phyloP scores from a whole-genome alignment of 1,284 basidiomycete genomes.

The Sporisorium sorghi region DNA sequence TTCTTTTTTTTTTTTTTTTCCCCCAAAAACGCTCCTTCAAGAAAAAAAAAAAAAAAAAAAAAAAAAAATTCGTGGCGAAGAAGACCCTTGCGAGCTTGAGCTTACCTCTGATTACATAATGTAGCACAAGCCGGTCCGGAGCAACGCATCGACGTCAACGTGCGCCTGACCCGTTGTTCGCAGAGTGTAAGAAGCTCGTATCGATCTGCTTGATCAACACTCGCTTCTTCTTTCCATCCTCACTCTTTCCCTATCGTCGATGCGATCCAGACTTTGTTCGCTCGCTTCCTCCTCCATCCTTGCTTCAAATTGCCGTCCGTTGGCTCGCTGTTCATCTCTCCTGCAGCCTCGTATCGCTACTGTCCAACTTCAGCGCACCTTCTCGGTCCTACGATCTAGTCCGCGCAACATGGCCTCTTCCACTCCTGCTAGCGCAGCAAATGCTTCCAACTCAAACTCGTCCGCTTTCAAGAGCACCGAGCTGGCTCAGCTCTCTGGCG shows the following conservation, averaged over 20 bases:
- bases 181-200: background rate
- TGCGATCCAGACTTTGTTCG: constrained; percentile 14
- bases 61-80: constrained; percentile 10
- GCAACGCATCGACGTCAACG: constrained; percentile 16
- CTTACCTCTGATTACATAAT: constrained; percentile 7
- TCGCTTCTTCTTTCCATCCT: background rate
- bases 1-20: constrained; percentile 5
- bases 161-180: constrained; percentile 5
- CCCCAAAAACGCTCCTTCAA: background rate
- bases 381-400: constrained; percentile 6
- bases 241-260: constrained; percentile 12
- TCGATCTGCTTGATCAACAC: background rate
- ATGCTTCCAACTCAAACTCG: constrained; percentile 38
- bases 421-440: constrained; percentile 18
- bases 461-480: constrained; percentile 37
- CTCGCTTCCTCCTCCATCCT: constrained; percentile 1
- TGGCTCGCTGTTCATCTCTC: background rate
- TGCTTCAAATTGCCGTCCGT: background rate
- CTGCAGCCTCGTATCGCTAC: background rate
- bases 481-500: constrained; percentile 25
- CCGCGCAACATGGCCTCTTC: constrained; percentile 30
- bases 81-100: constrained; percentile 2
- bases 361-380: background rate
- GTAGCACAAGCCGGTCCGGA: too few relatives aligned
- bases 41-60: background rate